Evolutionary conservation across 805 yeast species (phyloP), one percentile per base, ranked within the genome.

Genomic region (Hanseniaspora lindneri): DNA sequence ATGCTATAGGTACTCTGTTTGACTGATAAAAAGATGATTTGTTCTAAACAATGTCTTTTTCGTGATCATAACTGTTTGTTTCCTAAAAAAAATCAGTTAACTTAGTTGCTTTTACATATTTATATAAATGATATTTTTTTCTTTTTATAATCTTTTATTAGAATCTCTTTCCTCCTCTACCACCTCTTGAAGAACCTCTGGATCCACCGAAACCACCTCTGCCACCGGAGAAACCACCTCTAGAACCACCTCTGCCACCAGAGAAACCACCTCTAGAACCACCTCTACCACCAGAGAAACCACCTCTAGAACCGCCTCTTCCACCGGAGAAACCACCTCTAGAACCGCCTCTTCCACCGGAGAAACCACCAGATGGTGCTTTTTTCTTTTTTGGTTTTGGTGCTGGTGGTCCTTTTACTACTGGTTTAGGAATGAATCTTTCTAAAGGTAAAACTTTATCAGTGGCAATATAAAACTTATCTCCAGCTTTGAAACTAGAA

Each of bases 371-470:
- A 49, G 73, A 71, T 33, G 76, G 74, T 39, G 77, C 75, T 51
- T 75, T 72, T 37, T 74, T 70, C 58, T 77, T 71, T 66, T 79
- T 72, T 71, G 77, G 79, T 69, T 72, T 80, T 65, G 82, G 77
- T 56, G 83, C 80, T 63, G 81, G 82, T 55, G 95, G 92, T 35
- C 88, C 89, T 41, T 76, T 76, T 50, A 76, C 80, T 72, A 85
- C 85, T 44, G 99, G 95, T 70, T 89, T 86, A 55, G 99, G 99
- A 66, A 92, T 73, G 71, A 92, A 92, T 72, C 98, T 80, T 60
- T 92, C 98, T 55, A 92, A 70, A 40, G 99, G 99, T 56, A 92
- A 77, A 57, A 92, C 74, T 69, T 92, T 92, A 68, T 92, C 97
- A 48, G 94, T 85, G 51, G 88, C 95, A 67, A 92, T 92, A 72